Percentiles rank a stretch among this genome's conserved stretches.
Conservation (phyloP, 2,329 filamentous ascomycete genomes). For the Ascochyta fabae region DNA sequence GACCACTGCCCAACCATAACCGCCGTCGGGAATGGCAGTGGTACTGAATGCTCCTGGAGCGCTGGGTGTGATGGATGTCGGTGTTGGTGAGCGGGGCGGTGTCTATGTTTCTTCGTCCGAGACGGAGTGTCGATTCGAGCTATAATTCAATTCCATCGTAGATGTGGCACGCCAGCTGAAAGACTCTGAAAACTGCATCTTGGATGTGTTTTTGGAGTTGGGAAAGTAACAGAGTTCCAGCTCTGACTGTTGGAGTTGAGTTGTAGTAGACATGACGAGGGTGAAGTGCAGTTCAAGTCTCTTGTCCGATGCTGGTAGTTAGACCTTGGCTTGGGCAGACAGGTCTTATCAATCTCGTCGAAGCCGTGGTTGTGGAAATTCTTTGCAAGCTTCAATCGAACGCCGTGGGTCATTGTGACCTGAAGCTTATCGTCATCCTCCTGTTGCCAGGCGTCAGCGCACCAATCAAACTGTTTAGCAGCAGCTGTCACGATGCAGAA, state of each 20-base stretch:
- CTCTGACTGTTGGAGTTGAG: constrained; percentile 10
- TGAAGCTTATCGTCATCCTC: not conserved
- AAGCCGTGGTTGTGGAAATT: not conserved
- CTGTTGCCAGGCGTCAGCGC: not conserved
- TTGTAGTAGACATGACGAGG: constrained; percentile 5
- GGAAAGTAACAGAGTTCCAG: constrained; percentile 10
- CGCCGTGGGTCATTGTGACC: not conserved
- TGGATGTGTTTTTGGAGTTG: constrained; percentile 1
- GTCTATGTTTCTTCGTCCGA: constrained; percentile 13
- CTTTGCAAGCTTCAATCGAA: not conserved
- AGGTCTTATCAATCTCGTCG: not conserved
- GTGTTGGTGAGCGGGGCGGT: constrained; percentile 5
- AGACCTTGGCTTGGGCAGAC: not conserved
- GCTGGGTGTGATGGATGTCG: not conserved
- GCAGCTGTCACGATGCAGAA: not conserved
- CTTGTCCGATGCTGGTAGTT: not conserved
- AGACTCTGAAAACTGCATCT: not conserved
- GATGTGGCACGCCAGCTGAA: constrained; percentile 3
- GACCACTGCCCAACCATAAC: constrained; percentile 64
- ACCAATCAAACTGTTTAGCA: not conserved
- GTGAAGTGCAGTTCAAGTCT: not conserved
- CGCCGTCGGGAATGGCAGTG: constrained; percentile 57
- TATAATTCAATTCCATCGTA: not conserved
- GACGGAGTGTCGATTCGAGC: not conserved
- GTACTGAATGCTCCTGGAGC: constrained; percentile 15